Conservation (phyloP, 1,139 yeast species). For the Suhomyces wounanorum region DNA sequence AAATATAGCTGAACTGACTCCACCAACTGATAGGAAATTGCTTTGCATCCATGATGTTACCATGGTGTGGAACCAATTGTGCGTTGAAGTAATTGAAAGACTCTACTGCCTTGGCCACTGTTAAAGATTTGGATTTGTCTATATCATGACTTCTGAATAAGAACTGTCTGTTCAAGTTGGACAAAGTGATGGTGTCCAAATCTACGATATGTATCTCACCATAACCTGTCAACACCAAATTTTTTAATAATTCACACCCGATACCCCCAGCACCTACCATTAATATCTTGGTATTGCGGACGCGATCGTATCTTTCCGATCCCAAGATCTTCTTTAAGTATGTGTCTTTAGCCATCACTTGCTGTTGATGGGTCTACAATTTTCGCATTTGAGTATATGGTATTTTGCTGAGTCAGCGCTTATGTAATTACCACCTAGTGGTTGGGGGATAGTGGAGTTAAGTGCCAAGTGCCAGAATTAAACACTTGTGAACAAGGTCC, state of each 20-base stretch:
- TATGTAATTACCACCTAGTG: neutral
- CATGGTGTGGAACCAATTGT: constrained; percentile 79
- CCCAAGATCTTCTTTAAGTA: constrained; percentile 50
- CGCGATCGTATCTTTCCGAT: constrained; percentile 28
- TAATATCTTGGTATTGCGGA: constrained; percentile 59
- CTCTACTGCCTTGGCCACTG: constrained; percentile 81
- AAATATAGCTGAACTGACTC: constrained; percentile 70
- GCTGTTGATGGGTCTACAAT: neutral
- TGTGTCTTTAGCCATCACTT: constrained; percentile 41
- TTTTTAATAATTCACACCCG: constrained; percentile 92
- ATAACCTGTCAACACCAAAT: constrained; percentile 78
- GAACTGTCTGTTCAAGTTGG: constrained; percentile 92
- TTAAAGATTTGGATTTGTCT: constrained; percentile 78
- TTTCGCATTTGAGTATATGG: neutral
- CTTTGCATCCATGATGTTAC: constrained; percentile 79
- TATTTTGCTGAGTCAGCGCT: neutral
- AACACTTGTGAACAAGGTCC: constrained; percentile 67
- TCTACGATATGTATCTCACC: constrained; percentile 93
- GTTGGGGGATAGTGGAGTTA: too few species aligned
- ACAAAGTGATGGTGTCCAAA: constrained; percentile 88
- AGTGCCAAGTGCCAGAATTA: too few species aligned
- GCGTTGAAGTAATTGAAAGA: constrained; percentile 69
- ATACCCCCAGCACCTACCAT: constrained; percentile 99
- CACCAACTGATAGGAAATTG: constrained; percentile 83
- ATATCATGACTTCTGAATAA: constrained; percentile 85